Conservation (phyloP, 371 early-diverging fungal genomes). For the Edhazardia aedis region DNA sequence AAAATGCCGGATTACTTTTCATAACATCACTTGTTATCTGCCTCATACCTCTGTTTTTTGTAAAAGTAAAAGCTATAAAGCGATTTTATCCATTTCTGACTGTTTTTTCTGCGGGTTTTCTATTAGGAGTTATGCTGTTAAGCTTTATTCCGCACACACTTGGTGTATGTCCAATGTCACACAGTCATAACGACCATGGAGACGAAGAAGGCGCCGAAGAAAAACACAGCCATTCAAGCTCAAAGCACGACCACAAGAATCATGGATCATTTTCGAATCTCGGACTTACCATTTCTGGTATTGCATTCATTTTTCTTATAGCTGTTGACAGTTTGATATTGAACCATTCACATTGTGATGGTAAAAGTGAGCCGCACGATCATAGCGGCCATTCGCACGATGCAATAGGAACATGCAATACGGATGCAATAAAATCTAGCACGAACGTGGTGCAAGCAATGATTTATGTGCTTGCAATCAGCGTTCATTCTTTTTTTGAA, state of each 20-base stretch:
- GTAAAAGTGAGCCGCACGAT: neutral
- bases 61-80: conserved; percentile 5
- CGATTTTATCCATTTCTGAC: conserved; percentile 20
- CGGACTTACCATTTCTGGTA: conserved; percentile 31
- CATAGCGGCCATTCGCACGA: neutral
- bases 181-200: neutral
- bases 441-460: conserved; percentile 33
- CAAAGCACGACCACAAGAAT: conserved; percentile 8
- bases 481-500: conserved; percentile 47
- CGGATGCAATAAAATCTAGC: conserved; percentile 26
- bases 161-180: neutral
- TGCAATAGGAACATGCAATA: conserved; percentile 18
- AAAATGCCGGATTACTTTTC: too few relatives aligned
- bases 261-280: too few relatives aligned
- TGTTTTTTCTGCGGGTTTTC: conserved; percentile 35
- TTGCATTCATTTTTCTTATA: conserved; percentile 30
- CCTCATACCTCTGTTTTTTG: conserved; percentile 11
- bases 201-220: conserved; percentile 9
- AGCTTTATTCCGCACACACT: conserved; percentile 41
- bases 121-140: conserved; percentile 32
- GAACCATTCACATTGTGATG: conserved; percentile 43
- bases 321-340: conserved; percentile 33
- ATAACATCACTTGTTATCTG: too few relatives aligned
- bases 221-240: neutral
- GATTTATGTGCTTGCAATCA: conserved; percentile 39